phyloP scores from a whole-genome alignment of 108 stramenopile genomes.

The Cyclotella cryptica region DNA sequence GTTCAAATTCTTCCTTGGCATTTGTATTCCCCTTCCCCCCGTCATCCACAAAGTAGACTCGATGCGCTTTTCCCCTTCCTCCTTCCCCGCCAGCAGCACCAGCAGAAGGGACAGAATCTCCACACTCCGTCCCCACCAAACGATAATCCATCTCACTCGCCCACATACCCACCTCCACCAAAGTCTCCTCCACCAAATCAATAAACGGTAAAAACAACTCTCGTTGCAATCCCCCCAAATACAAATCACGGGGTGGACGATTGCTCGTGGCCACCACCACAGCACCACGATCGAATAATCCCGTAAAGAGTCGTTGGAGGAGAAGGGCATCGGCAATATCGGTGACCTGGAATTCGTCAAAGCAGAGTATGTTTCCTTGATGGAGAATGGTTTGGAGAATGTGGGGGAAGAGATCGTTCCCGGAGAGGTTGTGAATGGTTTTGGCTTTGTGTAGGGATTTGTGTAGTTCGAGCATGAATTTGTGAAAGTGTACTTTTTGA shows the following conservation, averaged over 20 bases:
- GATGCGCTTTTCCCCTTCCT: constrained; percentile 12
- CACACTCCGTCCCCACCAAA: constrained; percentile 53
- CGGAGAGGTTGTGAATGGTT: constrained; percentile 37
- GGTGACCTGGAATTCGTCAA: constrained; percentile 95
- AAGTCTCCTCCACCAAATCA: constrained; percentile 73
- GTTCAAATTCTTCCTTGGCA: constrained; percentile 30
- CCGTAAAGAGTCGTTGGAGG: constrained; percentile 28
- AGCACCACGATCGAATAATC: constrained; percentile 72
- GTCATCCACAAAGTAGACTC: constrained; percentile 57
- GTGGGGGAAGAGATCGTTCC: constrained; percentile 56
- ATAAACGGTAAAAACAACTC: constrained; percentile 98
- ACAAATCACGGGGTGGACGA: constrained; percentile 92
- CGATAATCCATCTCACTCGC: constrained; percentile 88
- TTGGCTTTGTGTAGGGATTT: constrained; percentile 76
- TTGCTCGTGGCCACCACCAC: constrained; percentile 94
- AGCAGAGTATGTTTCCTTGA: constrained; percentile 70
- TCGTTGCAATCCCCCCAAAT: constrained; percentile 94
- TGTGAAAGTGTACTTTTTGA: constrained; percentile 97
- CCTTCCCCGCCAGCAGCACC: too few species aligned
- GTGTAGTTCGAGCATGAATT: constrained; percentile 97
- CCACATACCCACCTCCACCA: constrained; percentile 76
- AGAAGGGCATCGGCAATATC: constrained; percentile 89
- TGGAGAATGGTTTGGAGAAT: constrained; percentile 62
- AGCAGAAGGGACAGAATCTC: too few species aligned
- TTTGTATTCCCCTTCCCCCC: constrained; percentile 6